Percentiles rank a stretch among this genome's conserved stretches.
phyloP scores from a whole-genome alignment of 768 basidiomycete species.

The Vararia minispora region DNA sequence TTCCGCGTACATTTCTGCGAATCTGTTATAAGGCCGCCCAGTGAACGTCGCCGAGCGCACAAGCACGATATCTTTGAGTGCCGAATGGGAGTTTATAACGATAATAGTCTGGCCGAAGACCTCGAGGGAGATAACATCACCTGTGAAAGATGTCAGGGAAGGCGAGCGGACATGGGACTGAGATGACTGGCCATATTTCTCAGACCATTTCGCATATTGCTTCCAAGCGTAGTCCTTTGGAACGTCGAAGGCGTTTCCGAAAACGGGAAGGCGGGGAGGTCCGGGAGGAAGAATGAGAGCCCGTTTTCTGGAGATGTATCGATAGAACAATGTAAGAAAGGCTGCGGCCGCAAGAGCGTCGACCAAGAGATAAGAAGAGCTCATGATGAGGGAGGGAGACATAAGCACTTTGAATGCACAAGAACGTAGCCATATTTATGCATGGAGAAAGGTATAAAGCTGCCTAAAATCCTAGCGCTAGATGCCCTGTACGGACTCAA shows the following conservation, averaged over 20 bases:
- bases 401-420: too few species aligned
- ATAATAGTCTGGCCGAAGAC: conserved; percentile 36
- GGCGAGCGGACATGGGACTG: not conserved
- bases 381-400: too few species aligned
- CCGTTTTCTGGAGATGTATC: too few species aligned
- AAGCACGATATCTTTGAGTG: conserved; percentile 37
- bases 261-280: conserved; percentile 1
- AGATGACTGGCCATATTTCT: not conserved
- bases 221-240: conserved; percentile 7
- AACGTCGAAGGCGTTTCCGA: conserved; percentile 5
- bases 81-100: conserved; percentile 35
- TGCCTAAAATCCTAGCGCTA: too few species aligned
- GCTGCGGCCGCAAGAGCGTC: too few species aligned
- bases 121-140: conserved; percentile 12
- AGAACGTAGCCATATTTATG: too few species aligned
- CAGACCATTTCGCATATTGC: not conserved
- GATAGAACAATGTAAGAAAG: too few species aligned
- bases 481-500: too few species aligned
- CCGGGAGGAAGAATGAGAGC: conserved; percentile 5
- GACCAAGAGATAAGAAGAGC: too few species aligned
- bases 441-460: too few species aligned
- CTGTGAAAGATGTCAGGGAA: not conserved
- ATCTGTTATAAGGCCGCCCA: not conserved
- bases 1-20: conserved; percentile 3
- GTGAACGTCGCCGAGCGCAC: conserved; percentile 31